Percentiles rank a stretch among this genome's conserved stretches.
phyloP scores from a whole-genome alignment of 345 rosid species.

The Linum usitatissimum region DNA sequence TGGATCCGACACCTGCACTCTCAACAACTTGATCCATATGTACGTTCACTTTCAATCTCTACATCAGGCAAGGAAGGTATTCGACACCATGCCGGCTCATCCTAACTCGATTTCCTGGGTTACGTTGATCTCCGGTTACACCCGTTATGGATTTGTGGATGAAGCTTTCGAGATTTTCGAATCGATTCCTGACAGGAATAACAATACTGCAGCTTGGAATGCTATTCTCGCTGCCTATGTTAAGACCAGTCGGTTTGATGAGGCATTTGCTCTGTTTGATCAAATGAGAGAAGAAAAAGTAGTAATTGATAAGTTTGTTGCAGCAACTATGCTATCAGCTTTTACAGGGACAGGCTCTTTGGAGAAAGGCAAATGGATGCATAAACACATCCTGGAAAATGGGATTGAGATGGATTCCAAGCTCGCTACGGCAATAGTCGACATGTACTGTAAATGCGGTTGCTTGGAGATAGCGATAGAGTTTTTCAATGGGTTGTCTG shows the following conservation, averaged over 20 bases:
- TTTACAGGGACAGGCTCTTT: conserved; percentile 32
- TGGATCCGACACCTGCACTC: conserved; percentile 18
- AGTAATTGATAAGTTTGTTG: conserved; percentile 29
- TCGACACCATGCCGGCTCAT: conserved; percentile 18
- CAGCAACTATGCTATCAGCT: conserved; percentile 33
- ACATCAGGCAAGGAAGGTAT: conserved; percentile 30
- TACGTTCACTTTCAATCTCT: conserved; percentile 21
- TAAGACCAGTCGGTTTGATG: conserved; percentile 30
- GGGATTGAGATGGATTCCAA: conserved; percentile 26
- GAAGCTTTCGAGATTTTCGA: conserved; percentile 31
- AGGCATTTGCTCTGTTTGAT: conserved; percentile 39
- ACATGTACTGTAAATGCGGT: conserved; percentile 44
- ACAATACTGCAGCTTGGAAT: conserved; percentile 37
- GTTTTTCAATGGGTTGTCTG: conserved; percentile 16
- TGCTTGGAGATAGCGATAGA: conserved; percentile 35
- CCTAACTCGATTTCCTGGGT: conserved; percentile 31
- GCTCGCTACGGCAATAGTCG: conserved; percentile 35
- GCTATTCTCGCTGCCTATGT: conserved; percentile 38
- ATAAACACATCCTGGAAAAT: conserved; percentile 17
- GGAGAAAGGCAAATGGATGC: conserved; percentile 36
- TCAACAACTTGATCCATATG: conserved; percentile 38
- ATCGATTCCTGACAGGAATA: conserved; percentile 28
- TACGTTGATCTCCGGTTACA: conserved; percentile 35
- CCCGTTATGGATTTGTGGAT: conserved; percentile 32
- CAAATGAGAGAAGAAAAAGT: conserved; percentile 30